Percentiles rank a stretch among this genome's conserved stretches.
Conservation (phyloP, 768 basidiomycete genomes). For the Kwoniella dendrophila region DNA sequence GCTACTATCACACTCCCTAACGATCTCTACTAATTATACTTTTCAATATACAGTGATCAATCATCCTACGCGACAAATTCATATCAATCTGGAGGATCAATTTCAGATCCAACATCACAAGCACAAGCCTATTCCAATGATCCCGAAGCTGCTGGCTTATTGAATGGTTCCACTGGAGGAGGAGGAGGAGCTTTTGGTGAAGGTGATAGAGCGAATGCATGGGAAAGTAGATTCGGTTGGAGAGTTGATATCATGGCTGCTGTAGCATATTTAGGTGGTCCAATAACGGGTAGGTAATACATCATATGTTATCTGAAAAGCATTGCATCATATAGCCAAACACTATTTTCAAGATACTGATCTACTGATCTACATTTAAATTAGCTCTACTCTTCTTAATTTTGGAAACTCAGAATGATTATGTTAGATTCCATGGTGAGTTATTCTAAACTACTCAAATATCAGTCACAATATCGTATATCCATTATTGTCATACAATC, state of each 20-base stretch:
- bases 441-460: not conserved
- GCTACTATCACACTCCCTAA: too few species aligned
- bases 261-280: slow-evolving; percentile 69
- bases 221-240: slow-evolving; percentile 71
- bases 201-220: slow-evolving; percentile 62
- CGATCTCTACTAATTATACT: too few species aligned
- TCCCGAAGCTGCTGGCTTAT: slow-evolving; percentile 60
- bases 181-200: slow-evolving; percentile 56
- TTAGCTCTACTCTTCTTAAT: slow-evolving; percentile 68
- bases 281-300: slow-evolving; percentile 66
- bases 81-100: slow-evolving; percentile 70
- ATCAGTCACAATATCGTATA: too few species aligned
- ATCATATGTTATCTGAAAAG: not conserved
- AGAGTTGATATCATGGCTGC: slow-evolving; percentile 71
- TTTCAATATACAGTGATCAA: slow-evolving; percentile 38
- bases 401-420: slow-evolving; percentile 76
- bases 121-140: slow-evolving; percentile 49
- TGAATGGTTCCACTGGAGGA: slow-evolving; percentile 31
- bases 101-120: slow-evolving; percentile 46
- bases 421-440: slow-evolving; percentile 75
- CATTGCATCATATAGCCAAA: too few species aligned
- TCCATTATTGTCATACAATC: not conserved
- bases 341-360: too few species aligned
- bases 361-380: not conserved
- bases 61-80: slow-evolving; percentile 58